Conservation (phyloP, 2,329 filamentous ascomycete genomes). For the Geoglossum cookeanum region DNA sequence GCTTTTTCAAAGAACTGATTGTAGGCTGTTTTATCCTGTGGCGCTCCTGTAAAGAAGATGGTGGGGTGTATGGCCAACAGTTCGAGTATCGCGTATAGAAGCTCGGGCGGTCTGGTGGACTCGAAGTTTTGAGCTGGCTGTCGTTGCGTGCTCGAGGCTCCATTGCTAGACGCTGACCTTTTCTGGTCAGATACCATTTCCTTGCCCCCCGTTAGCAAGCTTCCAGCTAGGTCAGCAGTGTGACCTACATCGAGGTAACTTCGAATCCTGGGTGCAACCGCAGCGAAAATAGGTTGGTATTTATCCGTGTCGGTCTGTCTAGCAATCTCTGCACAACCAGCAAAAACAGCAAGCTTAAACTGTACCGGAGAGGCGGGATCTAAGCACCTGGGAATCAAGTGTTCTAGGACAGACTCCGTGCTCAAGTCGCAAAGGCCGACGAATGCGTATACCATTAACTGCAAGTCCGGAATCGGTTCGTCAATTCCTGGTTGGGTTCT, state of each 20-base stretch:
- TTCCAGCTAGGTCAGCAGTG: constrained; percentile 14
- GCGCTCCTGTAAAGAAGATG: neutral
- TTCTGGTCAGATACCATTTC: neutral
- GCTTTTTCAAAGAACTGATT: constrained; percentile 17
- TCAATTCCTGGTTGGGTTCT: constrained; percentile 24
- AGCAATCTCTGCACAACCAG: constrained; percentile 44
- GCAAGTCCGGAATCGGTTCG: constrained; percentile 36
- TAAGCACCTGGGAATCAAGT: constrained; percentile 37
- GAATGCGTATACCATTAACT: constrained; percentile 47
- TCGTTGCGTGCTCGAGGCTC: neutral
- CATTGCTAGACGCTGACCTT: neutral
- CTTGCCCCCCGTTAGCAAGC: constrained; percentile 19
- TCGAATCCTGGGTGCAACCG: constrained; percentile 37
- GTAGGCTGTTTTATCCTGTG: neutral
- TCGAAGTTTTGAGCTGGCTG: neutral
- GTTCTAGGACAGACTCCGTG: constrained; percentile 37
- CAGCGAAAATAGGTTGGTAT: constrained; percentile 36
- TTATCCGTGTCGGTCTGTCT: constrained; percentile 28
- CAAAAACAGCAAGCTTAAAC: constrained; percentile 44
- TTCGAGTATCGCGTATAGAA: neutral
- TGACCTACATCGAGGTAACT: constrained; percentile 33
- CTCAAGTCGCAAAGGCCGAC: constrained; percentile 44
- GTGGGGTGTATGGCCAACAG: neutral
- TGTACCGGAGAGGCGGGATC: constrained; percentile 34
- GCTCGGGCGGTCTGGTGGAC: neutral